These are phyloP conservation scores for Cutaneotrichosporon arboriforme DNA, from an alignment of 1,284 basidiomycete species.

Conservation along the genomic window DNA sequence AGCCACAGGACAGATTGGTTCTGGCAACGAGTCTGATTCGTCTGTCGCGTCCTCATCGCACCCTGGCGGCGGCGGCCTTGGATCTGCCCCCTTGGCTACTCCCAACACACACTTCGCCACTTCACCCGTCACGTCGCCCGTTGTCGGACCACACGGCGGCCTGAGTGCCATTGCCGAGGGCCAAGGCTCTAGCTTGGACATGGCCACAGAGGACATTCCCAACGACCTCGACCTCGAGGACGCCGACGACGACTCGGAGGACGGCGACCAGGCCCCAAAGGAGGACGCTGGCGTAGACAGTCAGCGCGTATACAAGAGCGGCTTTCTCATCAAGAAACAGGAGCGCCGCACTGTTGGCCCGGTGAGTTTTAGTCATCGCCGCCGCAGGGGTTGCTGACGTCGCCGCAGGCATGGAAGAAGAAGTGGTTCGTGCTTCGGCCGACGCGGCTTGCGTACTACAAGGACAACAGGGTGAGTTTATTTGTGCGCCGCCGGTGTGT, in stretches of 20 bases:
- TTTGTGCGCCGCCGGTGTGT: neutral
- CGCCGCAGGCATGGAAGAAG: constrained; percentile 72
- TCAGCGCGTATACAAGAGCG: constrained; percentile 78
- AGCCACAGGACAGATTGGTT: neutral
- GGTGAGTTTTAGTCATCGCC: neutral
- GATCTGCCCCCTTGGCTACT: no score
- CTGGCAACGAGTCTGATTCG: constrained; percentile 76
- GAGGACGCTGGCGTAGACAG: constrained; percentile 53
- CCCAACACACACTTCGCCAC: constrained; percentile 4
- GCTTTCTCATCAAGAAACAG: constrained; percentile 92
- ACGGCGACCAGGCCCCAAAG: constrained; percentile 39
- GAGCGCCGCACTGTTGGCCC: constrained; percentile 81
- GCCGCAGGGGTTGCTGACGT: neutral
- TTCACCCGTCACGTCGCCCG: constrained; percentile 23
- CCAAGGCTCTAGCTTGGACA: constrained; percentile 2
- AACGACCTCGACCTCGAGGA: constrained; percentile 50
- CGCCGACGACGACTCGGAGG: constrained; percentile 58
- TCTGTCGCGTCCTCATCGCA: constrained; percentile 56
- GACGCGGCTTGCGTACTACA: constrained; percentile 93
- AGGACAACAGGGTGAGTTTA: constrained; percentile 61
- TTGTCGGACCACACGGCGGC: constrained; percentile 14
- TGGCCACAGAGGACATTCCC: neutral
- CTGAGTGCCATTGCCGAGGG: constrained; percentile 34
- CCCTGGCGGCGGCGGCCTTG: constrained; percentile 17
- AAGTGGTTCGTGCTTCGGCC: constrained; percentile 95